Evolutionary conservation across 1,284 basidiomycete species (phyloP), one percentile per base, ranked within the genome.

Genomic region (Meripilus lineatus): DNA sequence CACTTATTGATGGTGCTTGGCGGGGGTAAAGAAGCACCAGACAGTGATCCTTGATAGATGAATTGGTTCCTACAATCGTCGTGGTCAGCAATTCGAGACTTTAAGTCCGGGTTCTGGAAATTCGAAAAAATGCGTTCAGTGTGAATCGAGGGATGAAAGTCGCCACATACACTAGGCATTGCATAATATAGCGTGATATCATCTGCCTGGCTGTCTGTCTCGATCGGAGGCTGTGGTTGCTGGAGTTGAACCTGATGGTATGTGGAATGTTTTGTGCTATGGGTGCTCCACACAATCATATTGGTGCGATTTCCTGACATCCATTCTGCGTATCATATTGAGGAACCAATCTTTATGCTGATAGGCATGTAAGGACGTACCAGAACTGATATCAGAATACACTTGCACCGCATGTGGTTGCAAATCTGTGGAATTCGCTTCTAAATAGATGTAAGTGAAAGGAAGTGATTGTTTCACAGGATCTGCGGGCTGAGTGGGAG

Each of bases 361-460:
- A 18, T n/a, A n/a, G n/a, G n/a, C n/a, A n/a, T n/a, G n/a, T n/a
- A n/a, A 41, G n/a, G 20, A 28, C 46, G 28, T 15, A 57, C 58
- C 56, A 55, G 50, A 66, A 37, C 49, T 62, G 26, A 71, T 54
- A 48, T 70, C 63, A 17, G 63, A 58, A 50, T 68, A 65, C 21
- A 64, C 40, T 44, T 63, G 56, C 8, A 68, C 57, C 28, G 44
- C 24, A 47, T 68, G 66, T 20, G 52, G 5, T 2, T 49, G 24
- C n/a, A 58, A 61, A 44, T 68, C 66, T 6, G 50, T 42, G 0
- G 67, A 58, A 5, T 33, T 35, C 2, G 57, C 61, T 14, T 61
- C 56, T 17, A 68, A 41, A 25, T 55, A 49, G 14, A 66, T 18
- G 44, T 68, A 65, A 5, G 61, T 51, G 41, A 64, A 63, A 18